phyloP scores from a whole-genome alignment of 1,284 basidiomycete genomes.

The Volvariella volvacea region DNA sequence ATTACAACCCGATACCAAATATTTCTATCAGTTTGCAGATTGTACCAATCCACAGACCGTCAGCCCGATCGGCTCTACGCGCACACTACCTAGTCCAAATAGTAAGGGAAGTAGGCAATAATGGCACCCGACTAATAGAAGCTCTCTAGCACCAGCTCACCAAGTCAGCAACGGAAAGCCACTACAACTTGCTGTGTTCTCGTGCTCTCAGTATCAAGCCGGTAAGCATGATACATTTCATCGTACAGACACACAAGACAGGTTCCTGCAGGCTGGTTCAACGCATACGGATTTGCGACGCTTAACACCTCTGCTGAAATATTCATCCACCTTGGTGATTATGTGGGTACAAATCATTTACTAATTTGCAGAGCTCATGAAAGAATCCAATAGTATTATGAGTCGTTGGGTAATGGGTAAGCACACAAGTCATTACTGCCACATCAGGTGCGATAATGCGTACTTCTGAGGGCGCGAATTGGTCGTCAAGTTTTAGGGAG shows the following conservation, averaged over 20 bases:
- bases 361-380: neutral
- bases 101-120: conserved; percentile 29
- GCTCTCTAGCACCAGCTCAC: conserved; percentile 34
- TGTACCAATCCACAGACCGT: conserved; percentile 41
- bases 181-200: conserved; percentile 52
- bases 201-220: conserved; percentile 49
- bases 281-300: conserved; percentile 58
- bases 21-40: conserved; percentile 56
- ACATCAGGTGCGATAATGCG: neutral
- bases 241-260: too few relatives aligned
- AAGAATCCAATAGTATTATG: conserved; percentile 36
- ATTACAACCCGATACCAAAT: conserved; percentile 47
- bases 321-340: conserved; percentile 62
- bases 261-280: conserved; percentile 54
- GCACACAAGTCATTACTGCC: conserved; percentile 3
- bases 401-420: conserved; percentile 42
- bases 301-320: conserved; percentile 52
- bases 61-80: conserved; percentile 43
- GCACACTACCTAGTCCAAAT: conserved; percentile 39
- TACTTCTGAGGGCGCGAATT: conserved; percentile 30
- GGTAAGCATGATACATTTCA: conserved; percentile 22
- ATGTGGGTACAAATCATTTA: conserved; percentile 24
- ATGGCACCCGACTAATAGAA: neutral
- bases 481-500: conserved; percentile 42
- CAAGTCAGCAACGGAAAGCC: conserved; percentile 51